These are phyloP conservation scores for Crithidia brevicula DNA, from an alignment of 208 protist genomes.

Conservation along the genomic window DNA sequence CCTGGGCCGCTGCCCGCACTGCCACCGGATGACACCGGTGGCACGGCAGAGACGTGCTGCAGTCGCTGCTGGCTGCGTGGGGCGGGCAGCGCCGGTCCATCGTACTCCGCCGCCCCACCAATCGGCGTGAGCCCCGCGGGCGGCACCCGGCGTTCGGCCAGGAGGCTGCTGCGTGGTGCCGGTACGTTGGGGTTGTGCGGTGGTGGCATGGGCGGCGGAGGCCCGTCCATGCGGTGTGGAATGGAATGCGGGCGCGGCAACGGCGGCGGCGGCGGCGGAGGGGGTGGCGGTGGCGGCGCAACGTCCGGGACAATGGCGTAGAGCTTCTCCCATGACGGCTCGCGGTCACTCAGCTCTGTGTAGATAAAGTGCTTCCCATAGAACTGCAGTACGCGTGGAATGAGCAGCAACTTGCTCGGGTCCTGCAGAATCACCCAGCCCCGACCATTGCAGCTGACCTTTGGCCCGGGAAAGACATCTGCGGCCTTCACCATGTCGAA, in stretches of 20 bases:
- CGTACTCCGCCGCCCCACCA: slow-evolving; percentile 25
- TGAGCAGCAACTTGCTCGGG: slow-evolving; percentile 47
- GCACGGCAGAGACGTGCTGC: slow-evolving; percentile 1
- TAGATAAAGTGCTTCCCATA: slow-evolving; percentile 67
- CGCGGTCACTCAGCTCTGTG: slow-evolving; percentile 60
- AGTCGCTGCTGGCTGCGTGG: slow-evolving; percentile 31
- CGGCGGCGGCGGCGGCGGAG: slow-evolving; percentile 28
- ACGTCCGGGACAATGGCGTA: slow-evolving; percentile 25
- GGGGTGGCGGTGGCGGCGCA: slow-evolving; percentile 24
- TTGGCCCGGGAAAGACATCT: slow-evolving; percentile 51
- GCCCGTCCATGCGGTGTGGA: slow-evolving; percentile 24
- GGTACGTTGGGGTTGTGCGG: slow-evolving; percentile 29
- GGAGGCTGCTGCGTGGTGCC: slow-evolving; percentile 30
- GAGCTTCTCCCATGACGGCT: slow-evolving; percentile 39
- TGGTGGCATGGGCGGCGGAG: slow-evolving; percentile 18
- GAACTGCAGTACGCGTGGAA: slow-evolving; percentile 73
- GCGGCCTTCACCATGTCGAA: slow-evolving; percentile 78
- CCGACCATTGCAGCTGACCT: slow-evolving; percentile 58
- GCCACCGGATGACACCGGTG: neutral
- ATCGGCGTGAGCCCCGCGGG: slow-evolving; percentile 30
- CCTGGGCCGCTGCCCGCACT: slow-evolving; percentile 2
- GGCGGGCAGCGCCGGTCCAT: slow-evolving; percentile 16
- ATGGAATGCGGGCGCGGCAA: slow-evolving; percentile 25
- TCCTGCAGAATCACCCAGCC: slow-evolving; percentile 82
- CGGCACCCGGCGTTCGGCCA: slow-evolving; percentile 16